Percentiles rank a stretch among this genome's conserved stretches.
phyloP scores from a whole-genome alignment of 2,329 filamentous ascomycete genomes.

The Colletotrichum musicola region DNA sequence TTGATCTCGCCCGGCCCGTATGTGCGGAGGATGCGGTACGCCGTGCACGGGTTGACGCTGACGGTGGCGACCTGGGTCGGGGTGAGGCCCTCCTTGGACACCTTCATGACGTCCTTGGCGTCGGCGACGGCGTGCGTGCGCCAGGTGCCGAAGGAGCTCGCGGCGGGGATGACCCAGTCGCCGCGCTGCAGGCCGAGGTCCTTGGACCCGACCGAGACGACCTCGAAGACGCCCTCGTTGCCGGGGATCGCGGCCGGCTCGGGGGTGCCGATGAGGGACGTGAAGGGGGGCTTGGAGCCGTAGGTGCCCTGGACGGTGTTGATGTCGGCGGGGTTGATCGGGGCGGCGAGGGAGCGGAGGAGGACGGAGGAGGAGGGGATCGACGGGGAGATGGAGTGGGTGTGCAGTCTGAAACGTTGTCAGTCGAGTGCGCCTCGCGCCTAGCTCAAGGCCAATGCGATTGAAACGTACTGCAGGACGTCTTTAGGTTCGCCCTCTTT shows the following conservation, averaged over 20 bases:
- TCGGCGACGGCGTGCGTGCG: constrained; percentile 86
- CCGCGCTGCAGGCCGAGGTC: constrained; percentile 72
- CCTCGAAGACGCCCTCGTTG: constrained; percentile 95
- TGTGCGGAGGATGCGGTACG: constrained; percentile 91
- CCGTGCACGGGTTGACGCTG: constrained; percentile 92
- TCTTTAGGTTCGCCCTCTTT: constrained; percentile 81
- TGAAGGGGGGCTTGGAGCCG: constrained; percentile 85
- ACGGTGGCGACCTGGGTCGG: constrained; percentile 88
- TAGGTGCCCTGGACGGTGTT: constrained; percentile 99
- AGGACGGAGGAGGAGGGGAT: constrained; percentile 76
- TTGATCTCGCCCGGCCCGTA: constrained; percentile 69
- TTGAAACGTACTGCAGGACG: constrained; percentile 68
- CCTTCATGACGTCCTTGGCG: constrained; percentile 70
- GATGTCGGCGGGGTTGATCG: constrained; percentile 97
- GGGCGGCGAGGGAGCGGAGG: constrained; percentile 87
- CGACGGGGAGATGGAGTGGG: constrained; percentile 81
- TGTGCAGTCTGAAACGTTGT: constrained; percentile 66
- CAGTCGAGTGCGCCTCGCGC: not conserved
- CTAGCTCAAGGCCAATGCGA: not conserved
- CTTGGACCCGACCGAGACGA: constrained; percentile 75
- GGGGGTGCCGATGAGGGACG: constrained; percentile 79
- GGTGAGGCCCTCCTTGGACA: constrained; percentile 78
- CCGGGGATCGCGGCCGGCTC: constrained; percentile 83
- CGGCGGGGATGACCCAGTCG: constrained; percentile 94
- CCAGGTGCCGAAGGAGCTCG: constrained; percentile 91